Percentiles rank a stretch among this genome's conserved stretches.
Conservation (phyloP, 2,329 filamentous ascomycete species). For the Pseudogymnoascus sp. region DNA sequence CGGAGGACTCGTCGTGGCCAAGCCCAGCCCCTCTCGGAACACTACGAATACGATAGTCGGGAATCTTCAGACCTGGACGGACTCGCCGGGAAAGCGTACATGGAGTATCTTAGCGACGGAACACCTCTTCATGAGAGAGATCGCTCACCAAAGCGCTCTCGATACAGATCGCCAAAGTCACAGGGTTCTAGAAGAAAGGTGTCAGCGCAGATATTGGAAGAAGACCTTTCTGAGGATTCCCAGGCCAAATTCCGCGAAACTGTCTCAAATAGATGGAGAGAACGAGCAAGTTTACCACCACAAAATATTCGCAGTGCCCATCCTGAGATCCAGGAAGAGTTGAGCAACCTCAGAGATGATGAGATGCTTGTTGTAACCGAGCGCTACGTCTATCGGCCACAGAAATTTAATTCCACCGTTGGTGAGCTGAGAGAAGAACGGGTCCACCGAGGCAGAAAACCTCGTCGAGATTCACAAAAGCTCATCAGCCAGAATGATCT, state of each 20-base stretch:
- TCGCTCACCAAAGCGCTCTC: not conserved
- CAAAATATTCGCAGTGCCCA: not conserved
- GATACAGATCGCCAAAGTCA: not conserved
- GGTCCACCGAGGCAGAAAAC: not conserved
- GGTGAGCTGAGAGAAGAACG: not conserved
- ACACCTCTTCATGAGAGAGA: not conserved
- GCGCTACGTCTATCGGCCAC: slow-evolving; percentile 11
- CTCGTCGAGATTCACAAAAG: not conserved
- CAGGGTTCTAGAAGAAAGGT: not conserved
- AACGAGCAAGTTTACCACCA: not conserved
- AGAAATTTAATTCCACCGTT: not conserved
- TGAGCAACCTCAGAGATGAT: not conserved
- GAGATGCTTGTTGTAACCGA: slow-evolving; percentile 10
- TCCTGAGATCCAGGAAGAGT: not conserved
- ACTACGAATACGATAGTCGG: not conserved
- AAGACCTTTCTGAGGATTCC: not conserved
- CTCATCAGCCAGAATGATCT: not conserved
- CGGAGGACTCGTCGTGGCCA: not conserved
- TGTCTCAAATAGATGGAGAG: not conserved
- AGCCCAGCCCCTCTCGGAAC: not conserved
- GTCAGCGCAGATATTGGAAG: not conserved
- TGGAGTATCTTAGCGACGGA: not conserved
- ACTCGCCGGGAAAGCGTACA: not conserved
- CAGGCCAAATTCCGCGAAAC: not conserved
- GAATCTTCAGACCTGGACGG: not conserved